These are phyloP conservation scores for Soucietia sequanensis DNA, from an alignment of 805 yeast genomes.

Conservation along the genomic window DNA sequence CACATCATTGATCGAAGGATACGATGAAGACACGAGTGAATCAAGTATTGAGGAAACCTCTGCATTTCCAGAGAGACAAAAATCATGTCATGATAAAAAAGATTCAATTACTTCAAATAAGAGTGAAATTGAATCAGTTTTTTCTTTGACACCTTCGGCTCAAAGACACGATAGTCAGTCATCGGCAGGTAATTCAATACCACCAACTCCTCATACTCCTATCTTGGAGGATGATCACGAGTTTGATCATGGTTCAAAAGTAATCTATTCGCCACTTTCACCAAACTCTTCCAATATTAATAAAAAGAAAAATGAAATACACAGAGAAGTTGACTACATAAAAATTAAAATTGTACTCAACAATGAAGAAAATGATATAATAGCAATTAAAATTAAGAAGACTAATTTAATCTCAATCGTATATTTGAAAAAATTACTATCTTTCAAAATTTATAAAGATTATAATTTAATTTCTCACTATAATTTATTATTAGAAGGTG, in stretches of 20 bases:
- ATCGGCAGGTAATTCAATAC: neutral
- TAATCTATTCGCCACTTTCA: neutral
- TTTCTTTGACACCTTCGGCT: neutral
- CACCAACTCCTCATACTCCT: slow-evolving; percentile 12
- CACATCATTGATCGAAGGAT: slow-evolving; percentile 27
- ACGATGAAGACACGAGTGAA: slow-evolving; percentile 16
- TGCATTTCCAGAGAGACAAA: neutral
- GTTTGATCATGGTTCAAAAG: too few species aligned
- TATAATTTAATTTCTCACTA: slow-evolving; percentile 25
- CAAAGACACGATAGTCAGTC: too few species aligned
- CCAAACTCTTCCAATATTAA: neutral
- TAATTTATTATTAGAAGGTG: slow-evolving; percentile 17
- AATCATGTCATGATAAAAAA: too few species aligned
- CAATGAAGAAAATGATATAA: slow-evolving; percentile 28
- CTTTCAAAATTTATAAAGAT: slow-evolving; percentile 31
- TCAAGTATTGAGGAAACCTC: neutral
- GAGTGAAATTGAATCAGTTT: neutral
- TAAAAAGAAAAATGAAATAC: neutral
- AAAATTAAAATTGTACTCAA: slow-evolving; percentile 26
- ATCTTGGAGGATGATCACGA: slow-evolving; percentile 11
- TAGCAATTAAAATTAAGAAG: slow-evolving; percentile 23
- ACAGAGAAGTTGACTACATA: slow-evolving; percentile 9
- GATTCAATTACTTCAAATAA: neutral
- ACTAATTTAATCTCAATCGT: slow-evolving; percentile 21
- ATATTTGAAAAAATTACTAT: slow-evolving; percentile 25